Conservation (phyloP, 163 green algal species). For the Prototheca cutis region DNA sequence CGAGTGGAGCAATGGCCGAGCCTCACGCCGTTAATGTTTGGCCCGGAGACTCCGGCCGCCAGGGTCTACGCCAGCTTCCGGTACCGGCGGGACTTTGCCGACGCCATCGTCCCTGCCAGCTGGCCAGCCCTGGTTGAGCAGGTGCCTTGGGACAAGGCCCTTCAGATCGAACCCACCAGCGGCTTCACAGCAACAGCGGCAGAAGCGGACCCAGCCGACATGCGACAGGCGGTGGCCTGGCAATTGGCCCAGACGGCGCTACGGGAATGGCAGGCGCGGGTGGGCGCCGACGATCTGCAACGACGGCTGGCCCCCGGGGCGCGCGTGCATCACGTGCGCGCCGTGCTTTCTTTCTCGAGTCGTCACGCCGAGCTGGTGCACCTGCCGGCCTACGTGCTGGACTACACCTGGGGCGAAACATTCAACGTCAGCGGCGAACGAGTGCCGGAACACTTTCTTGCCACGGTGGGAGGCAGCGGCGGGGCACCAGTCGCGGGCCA, state of each 20-base stretch:
- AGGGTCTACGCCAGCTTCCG: slow-evolving; percentile 43
- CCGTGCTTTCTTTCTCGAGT: slow-evolving; percentile 21
- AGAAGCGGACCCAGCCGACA: slow-evolving; percentile 24
- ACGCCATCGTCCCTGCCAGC: slow-evolving; percentile 6
- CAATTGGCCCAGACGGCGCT: slow-evolving; percentile 36
- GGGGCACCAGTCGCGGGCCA: not conserved
- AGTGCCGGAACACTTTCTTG: slow-evolving; percentile 11
- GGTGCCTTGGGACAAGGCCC: slow-evolving; percentile 1
- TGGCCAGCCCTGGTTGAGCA: slow-evolving; percentile 3
- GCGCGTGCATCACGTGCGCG: slow-evolving; percentile 25
- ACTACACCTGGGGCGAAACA: slow-evolving; percentile 40
- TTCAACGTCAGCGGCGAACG: slow-evolving; percentile 46
- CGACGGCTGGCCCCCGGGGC: slow-evolving; percentile 15
- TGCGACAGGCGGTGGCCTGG: slow-evolving; percentile 49
- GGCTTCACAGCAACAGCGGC: not conserved
- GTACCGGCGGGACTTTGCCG: slow-evolving; percentile 32
- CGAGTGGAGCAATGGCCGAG: not conserved
- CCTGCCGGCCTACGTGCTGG: slow-evolving; percentile 40
- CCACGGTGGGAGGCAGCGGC: not conserved
- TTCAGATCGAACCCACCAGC: too few species aligned
- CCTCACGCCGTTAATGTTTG: not conserved
- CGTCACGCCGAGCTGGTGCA: slow-evolving; percentile 33
- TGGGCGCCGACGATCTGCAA: slow-evolving; percentile 2
- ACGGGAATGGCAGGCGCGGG: slow-evolving; percentile 13
- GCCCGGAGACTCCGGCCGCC: not conserved